Percentiles rank a stretch among this genome's conserved stretches.
These are phyloP conservation scores for Talaromyces islandicus DNA, from an alignment of 2,329 filamentous ascomycete genomes.

Conservation along the genomic window DNA sequence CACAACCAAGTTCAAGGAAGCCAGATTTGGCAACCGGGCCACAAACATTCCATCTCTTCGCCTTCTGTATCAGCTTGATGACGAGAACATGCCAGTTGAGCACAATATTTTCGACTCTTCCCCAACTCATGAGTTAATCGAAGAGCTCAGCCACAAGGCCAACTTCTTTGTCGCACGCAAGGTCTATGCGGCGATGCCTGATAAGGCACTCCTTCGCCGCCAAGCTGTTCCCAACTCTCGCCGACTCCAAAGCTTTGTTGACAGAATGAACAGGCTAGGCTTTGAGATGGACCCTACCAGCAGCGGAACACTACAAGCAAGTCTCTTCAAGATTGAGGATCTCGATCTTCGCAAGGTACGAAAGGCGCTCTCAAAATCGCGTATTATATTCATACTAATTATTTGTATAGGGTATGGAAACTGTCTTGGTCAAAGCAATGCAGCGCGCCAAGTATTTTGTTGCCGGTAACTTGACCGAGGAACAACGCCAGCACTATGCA, in stretches of 20 bases:
- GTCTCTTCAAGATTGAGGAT: constrained; percentile 88
- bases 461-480: constrained; percentile 68
- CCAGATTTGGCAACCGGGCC: constrained; percentile 72
- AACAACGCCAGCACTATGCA: constrained; percentile 80
- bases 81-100: constrained; percentile 96
- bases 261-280: constrained; percentile 86
- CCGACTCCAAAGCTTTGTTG: constrained; percentile 81
- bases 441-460: constrained; percentile 93
- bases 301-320: constrained; percentile 88
- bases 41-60: constrained; percentile 79
- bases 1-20: constrained; percentile 84
- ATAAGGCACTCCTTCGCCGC: constrained; percentile 86
- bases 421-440: constrained; percentile 90
- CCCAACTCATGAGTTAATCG: constrained; percentile 82
- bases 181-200: constrained; percentile 69
- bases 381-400: constrained; percentile 1
- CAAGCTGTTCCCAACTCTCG: constrained; percentile 81
- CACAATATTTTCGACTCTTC: constrained; percentile 94
- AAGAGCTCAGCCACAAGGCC: constrained; percentile 90
- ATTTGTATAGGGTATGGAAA: constrained; percentile 72
- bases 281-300: constrained; percentile 84
- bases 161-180: constrained; percentile 86
- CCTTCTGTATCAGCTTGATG: constrained; percentile 87
- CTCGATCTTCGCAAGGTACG: constrained; percentile 71
- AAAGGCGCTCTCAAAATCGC: not conserved